A percentile compares a stretch with the other conserved stretches of the same genome.
Conservation (phyloP, 1,139 yeast genomes). For the Candida sp. region DNA sequence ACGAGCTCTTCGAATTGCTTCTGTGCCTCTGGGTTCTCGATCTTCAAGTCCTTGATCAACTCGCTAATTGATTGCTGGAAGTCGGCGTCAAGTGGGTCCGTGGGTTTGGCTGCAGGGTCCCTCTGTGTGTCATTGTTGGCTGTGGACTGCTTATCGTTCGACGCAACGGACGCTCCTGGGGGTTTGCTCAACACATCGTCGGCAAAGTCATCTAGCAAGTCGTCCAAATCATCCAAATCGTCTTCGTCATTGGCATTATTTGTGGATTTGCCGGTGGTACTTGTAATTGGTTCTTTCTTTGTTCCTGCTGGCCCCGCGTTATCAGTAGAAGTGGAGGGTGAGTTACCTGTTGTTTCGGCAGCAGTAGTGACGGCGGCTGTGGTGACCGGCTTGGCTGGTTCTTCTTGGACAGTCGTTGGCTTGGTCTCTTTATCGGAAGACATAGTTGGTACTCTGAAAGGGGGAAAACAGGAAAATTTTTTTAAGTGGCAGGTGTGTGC, state of each 20-base stretch:
- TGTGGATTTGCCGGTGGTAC: neutral
- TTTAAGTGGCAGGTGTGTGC: no score
- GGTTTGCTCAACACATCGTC: slow-evolving; percentile 73
- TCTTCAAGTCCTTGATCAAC: slow-evolving; percentile 60
- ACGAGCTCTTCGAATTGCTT: slow-evolving; percentile 55
- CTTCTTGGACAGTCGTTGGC: no score
- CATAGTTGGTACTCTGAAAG: no score
- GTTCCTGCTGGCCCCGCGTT: no score
- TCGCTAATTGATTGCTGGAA: slow-evolving; percentile 56
- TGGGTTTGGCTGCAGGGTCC: slow-evolving; percentile 12
- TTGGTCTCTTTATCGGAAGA: no score
- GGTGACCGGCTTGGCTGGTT: no score
- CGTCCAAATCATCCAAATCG: slow-evolving; percentile 77
- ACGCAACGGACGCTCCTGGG: slow-evolving; percentile 47
- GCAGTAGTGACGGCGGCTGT: no score
- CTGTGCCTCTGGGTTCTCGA: slow-evolving; percentile 64
- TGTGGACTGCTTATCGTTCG: slow-evolving; percentile 16
- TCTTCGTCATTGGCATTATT: slow-evolving; percentile 35
- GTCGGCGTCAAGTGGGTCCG: slow-evolving; percentile 39
- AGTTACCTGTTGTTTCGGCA: no score
- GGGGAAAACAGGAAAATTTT: no score
- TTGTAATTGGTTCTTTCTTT: no score
- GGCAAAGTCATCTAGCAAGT: slow-evolving; percentile 75
- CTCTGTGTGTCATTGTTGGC: neutral
- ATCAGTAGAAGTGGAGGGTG: no score